A percentile compares a stretch with the other conserved stretches of the same genome.
These are phyloP conservation scores for Antarctomyces pellizariae DNA, from an alignment of 495 filamentous ascomycete genomes.

Conservation along the genomic window DNA sequence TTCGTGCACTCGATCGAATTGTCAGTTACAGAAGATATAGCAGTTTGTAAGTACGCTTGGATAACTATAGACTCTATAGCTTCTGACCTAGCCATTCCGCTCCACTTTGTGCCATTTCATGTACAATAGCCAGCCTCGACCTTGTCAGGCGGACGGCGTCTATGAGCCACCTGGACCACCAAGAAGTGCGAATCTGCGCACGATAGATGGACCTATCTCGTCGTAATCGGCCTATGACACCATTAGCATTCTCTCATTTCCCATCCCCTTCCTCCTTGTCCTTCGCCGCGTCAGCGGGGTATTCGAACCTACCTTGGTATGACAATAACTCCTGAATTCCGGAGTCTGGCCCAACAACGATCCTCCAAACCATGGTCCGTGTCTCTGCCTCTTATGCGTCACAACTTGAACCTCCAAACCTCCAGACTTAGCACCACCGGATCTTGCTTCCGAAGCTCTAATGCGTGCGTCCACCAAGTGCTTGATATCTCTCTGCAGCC, in stretches of 20 bases:
- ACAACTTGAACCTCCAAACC: conserved; percentile 93
- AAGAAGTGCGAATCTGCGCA: conserved; percentile 80
- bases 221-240: conserved; percentile 1
- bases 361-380: conserved; percentile 96
- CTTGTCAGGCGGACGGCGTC: too few relatives aligned
- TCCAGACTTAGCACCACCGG: conserved; percentile 55
- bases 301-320: conserved; percentile 68
- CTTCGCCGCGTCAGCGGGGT: too few relatives aligned
- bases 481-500: conserved; percentile 88
- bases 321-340: conserved; percentile 97
- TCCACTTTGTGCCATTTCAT: too few relatives aligned
- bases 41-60: too few relatives aligned
- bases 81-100: too few relatives aligned
- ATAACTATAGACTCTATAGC: too few relatives aligned
- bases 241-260: too few relatives aligned
- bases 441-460: conserved; percentile 71
- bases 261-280: too few relatives aligned
- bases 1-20: too few relatives aligned
- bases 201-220: conserved; percentile 62
- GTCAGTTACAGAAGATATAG: too few relatives aligned
- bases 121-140: too few relatives aligned
- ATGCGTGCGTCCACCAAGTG: conserved; percentile 84
- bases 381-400: conserved; percentile 82
- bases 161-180: conserved; percentile 64
- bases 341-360: conserved; percentile 91